Conservation (phyloP, 257 asterid species). For the Primulina eburnea region DNA sequence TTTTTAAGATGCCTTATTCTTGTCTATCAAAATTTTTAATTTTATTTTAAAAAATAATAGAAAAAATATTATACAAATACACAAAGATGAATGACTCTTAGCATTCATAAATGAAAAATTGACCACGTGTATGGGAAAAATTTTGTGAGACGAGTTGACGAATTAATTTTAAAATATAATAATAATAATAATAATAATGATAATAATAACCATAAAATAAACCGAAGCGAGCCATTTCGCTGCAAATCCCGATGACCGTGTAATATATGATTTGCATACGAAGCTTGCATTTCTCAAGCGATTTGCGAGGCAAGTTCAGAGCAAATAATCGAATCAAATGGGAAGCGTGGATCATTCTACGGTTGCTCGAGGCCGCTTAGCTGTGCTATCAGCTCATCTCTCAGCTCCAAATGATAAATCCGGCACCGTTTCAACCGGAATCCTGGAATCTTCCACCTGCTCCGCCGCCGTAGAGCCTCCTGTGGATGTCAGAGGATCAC, state of each 20-base stretch:
- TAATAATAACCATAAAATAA: too few species aligned
- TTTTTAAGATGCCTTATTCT: too few species aligned
- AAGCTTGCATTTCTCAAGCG: background rate
- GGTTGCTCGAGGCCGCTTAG: constrained; percentile 79
- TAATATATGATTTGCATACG: background rate
- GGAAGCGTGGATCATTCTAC: constrained; percentile 46
- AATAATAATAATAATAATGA: too few species aligned
- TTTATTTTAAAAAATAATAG: too few species aligned
- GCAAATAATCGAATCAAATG: constrained; percentile 29
- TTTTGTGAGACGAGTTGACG: too few species aligned
- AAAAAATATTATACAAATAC: too few species aligned
- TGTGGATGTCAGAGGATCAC: constrained; percentile 55
- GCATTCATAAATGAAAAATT: too few species aligned
- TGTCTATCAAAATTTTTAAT: too few species aligned
- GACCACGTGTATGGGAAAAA: too few species aligned
- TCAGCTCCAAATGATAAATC: constrained; percentile 39
- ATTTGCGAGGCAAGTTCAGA: background rate
- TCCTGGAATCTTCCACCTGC: constrained; percentile 45
- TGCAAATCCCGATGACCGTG: background rate
- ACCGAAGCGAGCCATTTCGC: background rate
- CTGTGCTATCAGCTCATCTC: constrained; percentile 87
- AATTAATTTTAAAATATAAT: too few species aligned
- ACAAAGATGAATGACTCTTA: too few species aligned
- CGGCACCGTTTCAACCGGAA: constrained; percentile 27
- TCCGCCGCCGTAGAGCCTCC: constrained; percentile 65